Evolutionary conservation across 2,329 filamentous ascomycete genomes (phyloP).

Genomic region (Aaosphaeria arxii): DNA sequence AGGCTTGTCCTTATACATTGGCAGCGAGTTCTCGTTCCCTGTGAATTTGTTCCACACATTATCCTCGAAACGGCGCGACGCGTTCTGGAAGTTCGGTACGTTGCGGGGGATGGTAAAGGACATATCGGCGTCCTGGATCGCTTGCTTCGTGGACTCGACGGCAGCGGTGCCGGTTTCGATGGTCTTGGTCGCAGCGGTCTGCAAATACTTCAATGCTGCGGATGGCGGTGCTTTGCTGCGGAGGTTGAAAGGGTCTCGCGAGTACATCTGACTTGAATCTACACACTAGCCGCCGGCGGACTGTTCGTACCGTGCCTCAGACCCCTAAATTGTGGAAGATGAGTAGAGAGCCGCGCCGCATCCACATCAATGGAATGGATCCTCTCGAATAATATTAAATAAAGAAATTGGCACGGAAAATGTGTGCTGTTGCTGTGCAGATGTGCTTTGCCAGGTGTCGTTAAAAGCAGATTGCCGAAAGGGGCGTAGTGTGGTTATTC

Average conservation of each 20-base stretch:
- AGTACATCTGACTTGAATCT: conserved; percentile 40
- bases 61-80: conserved; percentile 40
- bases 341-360: too few species aligned
- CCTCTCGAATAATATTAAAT: too few species aligned
- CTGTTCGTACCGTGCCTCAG: neutral
- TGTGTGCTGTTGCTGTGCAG: too few species aligned
- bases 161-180: conserved; percentile 24
- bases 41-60: conserved; percentile 53
- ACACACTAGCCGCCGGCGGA: neutral
- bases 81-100: conserved; percentile 41
- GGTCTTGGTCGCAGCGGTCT: conserved; percentile 25
- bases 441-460: too few species aligned
- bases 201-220: conserved; percentile 14
- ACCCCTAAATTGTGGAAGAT: neutral
- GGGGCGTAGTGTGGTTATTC: too few species aligned
- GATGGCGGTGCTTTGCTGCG: conserved; percentile 27
- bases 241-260: conserved; percentile 46
- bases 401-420: too few species aligned
- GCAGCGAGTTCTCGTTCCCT: conserved; percentile 62
- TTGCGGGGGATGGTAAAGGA: conserved; percentile 43
- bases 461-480: too few species aligned
- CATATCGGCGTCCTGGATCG: conserved; percentile 37
- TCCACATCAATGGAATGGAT: too few species aligned
- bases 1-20: conserved; percentile 99
- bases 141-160: conserved; percentile 20